Base-by-base conservation (phyloP, 768 basidiomycete species). In the Rhodotorula sphaerocarpa region DNA sequence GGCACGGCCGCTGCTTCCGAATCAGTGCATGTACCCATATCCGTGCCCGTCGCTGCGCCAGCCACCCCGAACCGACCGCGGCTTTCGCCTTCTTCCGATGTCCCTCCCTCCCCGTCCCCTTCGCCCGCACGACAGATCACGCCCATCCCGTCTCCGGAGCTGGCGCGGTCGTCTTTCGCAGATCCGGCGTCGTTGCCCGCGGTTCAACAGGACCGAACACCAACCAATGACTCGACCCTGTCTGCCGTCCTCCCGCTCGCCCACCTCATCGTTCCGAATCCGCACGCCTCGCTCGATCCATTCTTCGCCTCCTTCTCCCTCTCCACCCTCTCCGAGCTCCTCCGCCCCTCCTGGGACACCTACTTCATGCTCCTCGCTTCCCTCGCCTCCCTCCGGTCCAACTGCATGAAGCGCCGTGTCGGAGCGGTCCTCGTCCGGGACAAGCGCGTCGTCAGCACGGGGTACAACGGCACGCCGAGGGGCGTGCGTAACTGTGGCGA, bases 381-480 rank as follows among this genome's bases (percentile, higher is more conserved):
- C 12, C 57, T 61, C 45, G 66, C 63, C 4, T 55, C 54, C 2
- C 43, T 60, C 20, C 57, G 70, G 23, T 63, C 60, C 3, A 72
- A 72, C 54, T 72, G 71, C 55, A 71, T 73, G 72, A 73, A 82
- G 62, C 80, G 90, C 39, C 91, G 95, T 4, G 95, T 99, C 0
- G 95, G 95, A 12, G 92, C 92, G 0, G 83, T 99, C 25, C 78
- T 99, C 33, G 92, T 96, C 34, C 83, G 88, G 0, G 85, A 77
- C 48, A 76, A 77, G 43, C 71, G 78, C 25, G 77, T 80, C 54
- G 67, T 79, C 52, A 76, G 75, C 23, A 79, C 78, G 11, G 78
- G 78, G 21, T 75, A 99, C 77, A 99, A 99, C 71, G 95, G 95
- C 6, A 97, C 95, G 0, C 88, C 95, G 7, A 82, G 91, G 12